These are phyloP conservation scores for Arachis stenosperma DNA, from an alignment of 306 rosid species.

Conservation along the genomic window DNA sequence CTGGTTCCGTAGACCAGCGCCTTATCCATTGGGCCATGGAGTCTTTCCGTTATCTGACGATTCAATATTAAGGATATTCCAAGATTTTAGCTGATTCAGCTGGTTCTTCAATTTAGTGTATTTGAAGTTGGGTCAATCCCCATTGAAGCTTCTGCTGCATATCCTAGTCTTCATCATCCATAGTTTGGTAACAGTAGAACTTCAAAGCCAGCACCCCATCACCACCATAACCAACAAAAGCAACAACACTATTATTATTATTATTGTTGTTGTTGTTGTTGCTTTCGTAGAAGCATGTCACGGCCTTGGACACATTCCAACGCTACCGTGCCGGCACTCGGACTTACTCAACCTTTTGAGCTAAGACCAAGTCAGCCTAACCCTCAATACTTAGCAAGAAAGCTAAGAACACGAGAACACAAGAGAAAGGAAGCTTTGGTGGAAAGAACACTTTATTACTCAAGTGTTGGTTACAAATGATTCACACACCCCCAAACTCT, in stretches of 20 bases:
- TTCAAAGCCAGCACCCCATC: conserved; percentile 35
- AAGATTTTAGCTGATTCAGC: background rate
- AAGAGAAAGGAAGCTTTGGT: too few species aligned
- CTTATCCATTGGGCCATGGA: conserved; percentile 82
- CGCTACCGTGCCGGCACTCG: too few species aligned
- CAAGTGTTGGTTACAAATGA: too few species aligned
- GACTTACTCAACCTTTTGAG: too few species aligned
- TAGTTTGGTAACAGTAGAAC: conserved; percentile 16
- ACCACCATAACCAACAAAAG: background rate
- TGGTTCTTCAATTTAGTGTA: background rate
- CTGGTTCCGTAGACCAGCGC: conserved; percentile 98
- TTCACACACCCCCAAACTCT: too few species aligned
- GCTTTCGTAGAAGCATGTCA: background rate
- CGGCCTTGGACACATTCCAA: too few species aligned
- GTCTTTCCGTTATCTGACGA: background rate
- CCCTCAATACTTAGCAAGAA: too few species aligned
- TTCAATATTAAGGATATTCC: too few species aligned
- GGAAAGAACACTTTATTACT: too few species aligned
- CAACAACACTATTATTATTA: background rate
- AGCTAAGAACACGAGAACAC: too few species aligned
- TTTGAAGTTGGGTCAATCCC: background rate
- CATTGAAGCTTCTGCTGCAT: background rate
- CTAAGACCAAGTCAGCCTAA: too few species aligned
- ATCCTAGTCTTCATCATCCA: background rate
- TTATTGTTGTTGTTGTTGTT: background rate